Base-by-base conservation (phyloP, 2,329 filamentous ascomycete species). In the Colletotrichum tropicale region DNA sequence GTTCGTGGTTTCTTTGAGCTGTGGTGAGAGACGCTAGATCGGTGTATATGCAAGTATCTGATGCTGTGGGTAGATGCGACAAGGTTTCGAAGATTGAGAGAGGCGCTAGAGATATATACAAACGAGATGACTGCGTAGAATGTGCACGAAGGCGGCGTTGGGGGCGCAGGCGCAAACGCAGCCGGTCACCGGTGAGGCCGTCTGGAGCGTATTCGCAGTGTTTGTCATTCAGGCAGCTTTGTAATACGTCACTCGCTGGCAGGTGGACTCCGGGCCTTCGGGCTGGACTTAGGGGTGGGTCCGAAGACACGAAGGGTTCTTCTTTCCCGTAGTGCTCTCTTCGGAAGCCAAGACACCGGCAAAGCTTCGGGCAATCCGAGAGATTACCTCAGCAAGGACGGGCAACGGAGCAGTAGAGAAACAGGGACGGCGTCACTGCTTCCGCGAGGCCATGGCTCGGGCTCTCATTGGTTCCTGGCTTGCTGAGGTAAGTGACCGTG, bases 171-270 rank as follows among this genome's bases (percentile, higher is more conserved):
- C 13, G 55, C 55, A 75, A 73, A 76, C 73, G 69, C 65, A 56
- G 76, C 71, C 62, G 62, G 70, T 66, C 56, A 73, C 76, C n/a
- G 34, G n/a, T 68, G 69, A 70, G 64, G 76, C 74, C 64, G 66
- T 80, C 81, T 75, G 76, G 80, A 38, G 62, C n/a, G 43, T 52
- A 24, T 21, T 24, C n/a, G n/a, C n/a, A 21, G 43, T 3, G 78
- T 73, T 64, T 82, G 82, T 82, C 76, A 82, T 75, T 38, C 65
- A 73, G 72, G 78, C 78, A 84, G 85, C 85, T 86, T 86, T 85
- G 85, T 86, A 86, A 86, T 86, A 82, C 84, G 82, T 82, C 82
- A 82, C 71, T 55, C 26, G 36, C 36, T 43, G 36, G 36, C 36
- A 43, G 36, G 16, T n/a, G 43, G 43, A 52, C 18, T 58, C 43